A percentile compares a stretch with the other conserved stretches of the same genome.
Evolutionary conservation across 202 grass and related monocot genomes (phyloP).

Genomic region (Panicum hallii): DNA sequence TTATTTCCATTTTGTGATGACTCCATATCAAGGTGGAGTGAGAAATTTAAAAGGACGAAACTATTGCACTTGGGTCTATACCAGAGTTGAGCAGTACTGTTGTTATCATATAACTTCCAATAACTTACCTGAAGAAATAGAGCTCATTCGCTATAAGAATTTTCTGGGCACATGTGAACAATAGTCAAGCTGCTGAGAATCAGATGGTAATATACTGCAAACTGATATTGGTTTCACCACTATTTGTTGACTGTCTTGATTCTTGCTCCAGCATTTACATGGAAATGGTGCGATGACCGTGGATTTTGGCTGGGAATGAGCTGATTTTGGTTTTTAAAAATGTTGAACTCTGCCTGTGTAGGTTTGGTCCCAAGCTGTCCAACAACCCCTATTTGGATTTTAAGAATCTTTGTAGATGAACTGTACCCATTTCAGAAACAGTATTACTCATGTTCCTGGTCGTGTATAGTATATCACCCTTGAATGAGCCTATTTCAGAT

Average conservation of each 20-base stretch:
- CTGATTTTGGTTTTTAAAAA: neutral
- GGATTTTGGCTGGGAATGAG: neutral
- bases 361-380: neutral
- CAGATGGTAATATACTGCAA: neutral
- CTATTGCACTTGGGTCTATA: neutral
- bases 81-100: neutral
- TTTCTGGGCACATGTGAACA: constrained; percentile 20
- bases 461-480: neutral
- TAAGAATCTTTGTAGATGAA: neutral
- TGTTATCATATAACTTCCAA: neutral
- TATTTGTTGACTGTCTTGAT: neutral
- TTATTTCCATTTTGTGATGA: neutral
- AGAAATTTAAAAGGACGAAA: neutral
- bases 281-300: constrained; percentile 4
- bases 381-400: neutral
- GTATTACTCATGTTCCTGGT: neutral
- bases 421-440: neutral
- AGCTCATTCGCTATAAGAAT: constrained; percentile 12
- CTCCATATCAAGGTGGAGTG: neutral
- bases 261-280: neutral
- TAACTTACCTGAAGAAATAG: neutral
- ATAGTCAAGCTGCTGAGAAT: neutral
- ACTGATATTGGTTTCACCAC: neutral
- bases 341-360: neutral
- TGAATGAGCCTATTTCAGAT: no score